These are phyloP conservation scores for Carnegiea gigantea DNA, from an alignment of 179 eudicot species.

Conservation along the genomic window DNA sequence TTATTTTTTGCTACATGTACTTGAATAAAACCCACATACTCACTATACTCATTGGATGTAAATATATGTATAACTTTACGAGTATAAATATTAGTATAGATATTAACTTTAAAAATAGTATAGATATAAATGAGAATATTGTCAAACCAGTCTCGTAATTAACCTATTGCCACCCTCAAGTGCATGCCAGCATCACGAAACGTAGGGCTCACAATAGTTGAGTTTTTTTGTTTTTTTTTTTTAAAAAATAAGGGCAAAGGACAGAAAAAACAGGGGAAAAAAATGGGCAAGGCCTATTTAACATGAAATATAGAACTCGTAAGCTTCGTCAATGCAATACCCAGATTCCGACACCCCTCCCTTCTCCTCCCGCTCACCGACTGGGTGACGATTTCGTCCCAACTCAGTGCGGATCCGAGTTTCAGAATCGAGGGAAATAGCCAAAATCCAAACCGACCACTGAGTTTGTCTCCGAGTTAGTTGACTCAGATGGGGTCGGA, in stretches of 20 bases:
- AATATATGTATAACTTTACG: no score
- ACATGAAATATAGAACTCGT: neutral
- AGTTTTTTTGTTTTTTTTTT: no score
- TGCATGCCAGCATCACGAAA: no score
- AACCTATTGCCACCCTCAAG: no score
- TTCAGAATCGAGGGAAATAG: neutral
- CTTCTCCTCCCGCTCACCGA: neutral
- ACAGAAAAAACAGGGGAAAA: neutral
- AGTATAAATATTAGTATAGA: no score
- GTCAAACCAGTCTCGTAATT: no score
- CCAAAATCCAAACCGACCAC: neutral
- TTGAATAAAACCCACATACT: no score
- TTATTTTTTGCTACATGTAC: no score
- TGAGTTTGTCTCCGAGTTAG: neutral
- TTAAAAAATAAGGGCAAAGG: neutral
- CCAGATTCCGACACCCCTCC: neutral
- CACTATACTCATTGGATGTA: no score
- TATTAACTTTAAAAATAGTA: no score
- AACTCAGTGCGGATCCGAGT: constrained; percentile 7
- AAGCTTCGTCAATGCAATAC: neutral
- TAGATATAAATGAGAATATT: no score
- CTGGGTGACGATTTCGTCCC: neutral
- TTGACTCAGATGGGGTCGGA: constrained; percentile 50
- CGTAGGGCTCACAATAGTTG: no score
- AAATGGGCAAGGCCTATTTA: neutral